phyloP scores from a whole-genome alignment of 768 basidiomycete genomes.

The Lyophyllum atratum region DNA sequence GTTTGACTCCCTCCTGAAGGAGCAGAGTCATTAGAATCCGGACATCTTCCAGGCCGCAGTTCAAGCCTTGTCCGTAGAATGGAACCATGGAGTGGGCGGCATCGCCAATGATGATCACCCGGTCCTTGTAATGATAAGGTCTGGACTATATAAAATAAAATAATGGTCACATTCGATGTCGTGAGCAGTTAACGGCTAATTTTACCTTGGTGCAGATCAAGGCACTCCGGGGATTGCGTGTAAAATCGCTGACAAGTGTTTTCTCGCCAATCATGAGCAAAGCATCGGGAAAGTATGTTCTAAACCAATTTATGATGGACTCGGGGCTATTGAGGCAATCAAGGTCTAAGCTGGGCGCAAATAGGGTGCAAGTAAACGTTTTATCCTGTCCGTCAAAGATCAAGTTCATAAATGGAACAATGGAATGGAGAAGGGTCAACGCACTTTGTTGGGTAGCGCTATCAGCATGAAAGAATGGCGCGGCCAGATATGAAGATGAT shows the following conservation, averaged over 20 bases:
- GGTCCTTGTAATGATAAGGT: conserved; percentile 90
- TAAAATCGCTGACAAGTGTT: conserved; percentile 74
- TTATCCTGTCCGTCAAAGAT: conserved; percentile 69
- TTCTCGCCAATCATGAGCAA: conserved; percentile 82
- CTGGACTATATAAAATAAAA: conserved; percentile 55
- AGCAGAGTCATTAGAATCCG: conserved; percentile 81
- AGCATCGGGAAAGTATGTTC: conserved; percentile 85
- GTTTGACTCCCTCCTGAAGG: conserved; percentile 65
- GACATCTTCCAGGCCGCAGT: conserved; percentile 97
- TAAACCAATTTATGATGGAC: conserved; percentile 73
- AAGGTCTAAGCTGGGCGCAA: conserved; percentile 80
- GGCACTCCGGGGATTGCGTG: conserved; percentile 82
- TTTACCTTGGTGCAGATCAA: conserved; percentile 91
- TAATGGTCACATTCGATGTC: conserved; percentile 23
- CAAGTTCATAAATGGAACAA: conserved; percentile 20
- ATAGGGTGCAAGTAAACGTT: conserved; percentile 96
- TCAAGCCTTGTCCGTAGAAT: conserved; percentile 95
- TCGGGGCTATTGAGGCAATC: conserved; percentile 64
- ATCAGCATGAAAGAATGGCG: conserved; percentile 99
- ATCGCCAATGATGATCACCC: conserved; percentile 88
- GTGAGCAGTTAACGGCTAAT: conserved; percentile 25
- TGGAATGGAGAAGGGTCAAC: conserved; percentile 23
- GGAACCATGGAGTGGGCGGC: conserved; percentile 99
- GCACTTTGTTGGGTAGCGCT: conserved; percentile 94
- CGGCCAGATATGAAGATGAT: conserved; percentile 99